Conservation (phyloP, 257 asterid genomes). For the Przewalskia tangutica region DNA sequence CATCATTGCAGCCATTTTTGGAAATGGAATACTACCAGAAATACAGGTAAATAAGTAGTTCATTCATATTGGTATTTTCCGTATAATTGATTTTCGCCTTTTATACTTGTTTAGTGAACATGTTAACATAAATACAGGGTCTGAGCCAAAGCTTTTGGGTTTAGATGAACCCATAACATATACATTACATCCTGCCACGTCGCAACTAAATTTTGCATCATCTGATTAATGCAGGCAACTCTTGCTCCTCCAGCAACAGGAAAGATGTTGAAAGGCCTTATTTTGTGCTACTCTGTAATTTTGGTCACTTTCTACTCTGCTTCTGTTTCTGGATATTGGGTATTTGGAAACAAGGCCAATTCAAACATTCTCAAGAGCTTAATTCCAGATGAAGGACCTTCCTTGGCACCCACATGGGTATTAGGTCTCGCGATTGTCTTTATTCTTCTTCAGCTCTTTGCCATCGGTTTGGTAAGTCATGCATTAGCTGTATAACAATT, state of each 20-base stretch:
- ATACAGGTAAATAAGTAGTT: conserved; percentile 45
- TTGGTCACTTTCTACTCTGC: conserved; percentile 78
- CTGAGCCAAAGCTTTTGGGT: too few species aligned
- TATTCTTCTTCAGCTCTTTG: conserved; percentile 67
- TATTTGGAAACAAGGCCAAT: conserved; percentile 68
- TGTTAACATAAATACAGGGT: too few species aligned
- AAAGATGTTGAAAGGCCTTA: conserved; percentile 88
- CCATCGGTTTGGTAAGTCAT: conserved; percentile 68
- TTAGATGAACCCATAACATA: too few species aligned
- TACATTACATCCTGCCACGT: too few species aligned
- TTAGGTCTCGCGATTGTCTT: conserved; percentile 52
- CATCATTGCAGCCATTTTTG: conserved; percentile 88
- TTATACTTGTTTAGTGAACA: too few species aligned
- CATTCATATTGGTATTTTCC: background rate
- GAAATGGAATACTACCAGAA: conserved; percentile 93
- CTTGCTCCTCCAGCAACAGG: conserved; percentile 94
- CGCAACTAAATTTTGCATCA: too few species aligned
- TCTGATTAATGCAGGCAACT: conserved; percentile 55
- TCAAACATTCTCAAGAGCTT: conserved; percentile 74
- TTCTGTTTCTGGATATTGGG: conserved; percentile 90
- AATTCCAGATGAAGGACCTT: conserved; percentile 66
- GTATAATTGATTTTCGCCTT: background rate
- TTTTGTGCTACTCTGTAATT: conserved; percentile 85
- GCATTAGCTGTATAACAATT: background rate
- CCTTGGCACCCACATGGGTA: conserved; percentile 69